phyloP scores from a whole-genome alignment of 345 rosid genomes.

The Pistacia atlantica region DNA sequence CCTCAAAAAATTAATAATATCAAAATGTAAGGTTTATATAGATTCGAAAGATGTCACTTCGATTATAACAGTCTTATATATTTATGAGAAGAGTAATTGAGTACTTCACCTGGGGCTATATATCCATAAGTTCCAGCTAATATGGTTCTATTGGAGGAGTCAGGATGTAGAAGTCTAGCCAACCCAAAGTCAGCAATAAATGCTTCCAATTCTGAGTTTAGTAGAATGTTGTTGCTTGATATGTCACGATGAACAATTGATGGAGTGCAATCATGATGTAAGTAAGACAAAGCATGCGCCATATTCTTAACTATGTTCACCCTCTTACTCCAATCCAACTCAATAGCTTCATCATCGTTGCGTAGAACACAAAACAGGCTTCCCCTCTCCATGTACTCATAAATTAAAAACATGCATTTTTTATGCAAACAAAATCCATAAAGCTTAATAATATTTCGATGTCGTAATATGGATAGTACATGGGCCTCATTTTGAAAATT shows the following conservation, averaged over 20 bases:
- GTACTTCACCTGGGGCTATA: constrained; percentile 16
- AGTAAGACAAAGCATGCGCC: constrained; percentile 11
- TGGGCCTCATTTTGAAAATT: constrained; percentile 17
- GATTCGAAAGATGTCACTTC: neutral
- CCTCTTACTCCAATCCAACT: constrained; percentile 23
- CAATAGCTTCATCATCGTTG: neutral
- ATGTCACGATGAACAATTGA: neutral
- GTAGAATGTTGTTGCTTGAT: neutral
- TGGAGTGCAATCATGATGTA: neutral
- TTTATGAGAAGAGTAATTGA: neutral
- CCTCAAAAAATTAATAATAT: neutral
- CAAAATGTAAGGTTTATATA: neutral
- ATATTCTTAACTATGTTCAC: constrained; percentile 8
- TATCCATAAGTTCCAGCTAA: constrained; percentile 12
- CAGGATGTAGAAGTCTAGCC: constrained; percentile 9
- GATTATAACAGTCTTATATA: neutral
- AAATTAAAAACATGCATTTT: neutral
- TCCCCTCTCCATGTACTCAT: constrained; percentile 6
- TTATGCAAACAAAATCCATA: constrained; percentile 20
- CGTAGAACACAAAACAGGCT: constrained; percentile 12
- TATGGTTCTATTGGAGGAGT: constrained; percentile 12
- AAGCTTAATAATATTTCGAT: constrained; percentile 20
- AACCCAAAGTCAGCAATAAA: constrained; percentile 18
- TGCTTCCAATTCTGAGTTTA: neutral
- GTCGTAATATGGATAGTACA: constrained; percentile 3